These are phyloP conservation scores for Suhomyces canberraensis DNA, from an alignment of 805 yeast species.

Conservation along the genomic window DNA sequence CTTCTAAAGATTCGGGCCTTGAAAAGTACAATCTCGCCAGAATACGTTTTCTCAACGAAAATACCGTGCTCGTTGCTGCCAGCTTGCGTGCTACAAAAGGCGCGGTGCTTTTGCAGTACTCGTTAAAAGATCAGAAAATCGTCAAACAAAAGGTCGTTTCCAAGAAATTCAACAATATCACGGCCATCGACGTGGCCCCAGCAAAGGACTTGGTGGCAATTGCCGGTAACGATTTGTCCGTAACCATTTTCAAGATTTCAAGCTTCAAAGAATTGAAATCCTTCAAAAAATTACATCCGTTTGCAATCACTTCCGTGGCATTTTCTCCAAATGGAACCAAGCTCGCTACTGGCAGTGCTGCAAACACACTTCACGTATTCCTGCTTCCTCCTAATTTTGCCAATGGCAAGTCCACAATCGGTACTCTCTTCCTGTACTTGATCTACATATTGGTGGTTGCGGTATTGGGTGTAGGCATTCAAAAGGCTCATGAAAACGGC, in stretches of 20 bases:
- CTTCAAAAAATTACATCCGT: slow-evolving; percentile 63
- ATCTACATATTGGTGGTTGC: slow-evolving; percentile 32
- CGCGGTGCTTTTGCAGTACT: slow-evolving; percentile 41
- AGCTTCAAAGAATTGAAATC: slow-evolving; percentile 51
- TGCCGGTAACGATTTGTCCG: slow-evolving; percentile 65
- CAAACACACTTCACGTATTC: slow-evolving; percentile 65
- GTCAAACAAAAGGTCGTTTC: slow-evolving; percentile 42
- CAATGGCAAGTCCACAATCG: slow-evolving; percentile 36
- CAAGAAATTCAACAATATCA: slow-evolving; percentile 52
- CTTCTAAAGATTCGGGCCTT: slow-evolving; percentile 22
- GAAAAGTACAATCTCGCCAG: slow-evolving; percentile 36
- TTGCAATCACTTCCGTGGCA: slow-evolving; percentile 71
- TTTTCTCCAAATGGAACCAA: slow-evolving; percentile 66
- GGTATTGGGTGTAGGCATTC: slow-evolving; percentile 31
- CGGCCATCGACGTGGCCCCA: slow-evolving; percentile 47
- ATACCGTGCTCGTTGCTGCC: slow-evolving; percentile 33
- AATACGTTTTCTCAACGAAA: slow-evolving; percentile 37
- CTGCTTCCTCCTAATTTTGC: slow-evolving; percentile 53
- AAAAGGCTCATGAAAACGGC: slow-evolving; percentile 33
- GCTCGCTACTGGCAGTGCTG: slow-evolving; percentile 74
- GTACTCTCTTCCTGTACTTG: slow-evolving; percentile 32
- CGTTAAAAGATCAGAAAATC: slow-evolving; percentile 40
- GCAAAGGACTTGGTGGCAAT: slow-evolving; percentile 46
- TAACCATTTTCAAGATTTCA: slow-evolving; percentile 51
- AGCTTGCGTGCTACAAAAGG: slow-evolving; percentile 31